phyloP scores from a whole-genome alignment of 1,284 basidiomycete genomes.

The Sporisorium iseilematis-ciliati region DNA sequence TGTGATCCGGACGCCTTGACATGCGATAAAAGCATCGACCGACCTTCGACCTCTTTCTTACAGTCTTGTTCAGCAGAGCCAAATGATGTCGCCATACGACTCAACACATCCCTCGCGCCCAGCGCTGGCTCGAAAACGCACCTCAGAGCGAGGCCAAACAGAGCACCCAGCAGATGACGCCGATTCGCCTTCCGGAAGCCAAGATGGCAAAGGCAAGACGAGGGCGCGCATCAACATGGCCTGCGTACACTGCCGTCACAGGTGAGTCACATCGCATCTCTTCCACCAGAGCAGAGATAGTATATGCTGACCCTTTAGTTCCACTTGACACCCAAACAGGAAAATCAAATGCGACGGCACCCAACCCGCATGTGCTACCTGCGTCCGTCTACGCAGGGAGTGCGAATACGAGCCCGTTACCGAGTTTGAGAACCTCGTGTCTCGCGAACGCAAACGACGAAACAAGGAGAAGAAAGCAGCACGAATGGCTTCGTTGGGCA shows the following conservation, averaged over 20 bases:
- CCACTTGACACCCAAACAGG: conserved; percentile 7
- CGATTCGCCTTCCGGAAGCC: conserved; percentile 39
- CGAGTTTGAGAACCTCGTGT: conserved; percentile 62
- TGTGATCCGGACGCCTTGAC: neutral
- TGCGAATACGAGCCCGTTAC: conserved; percentile 65
- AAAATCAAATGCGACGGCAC: conserved; percentile 65
- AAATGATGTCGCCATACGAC: conserved; percentile 33
- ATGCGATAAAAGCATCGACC: neutral
- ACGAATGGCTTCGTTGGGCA: conserved; percentile 38
- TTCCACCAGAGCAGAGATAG: neutral
- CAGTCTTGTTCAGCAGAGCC: neutral
- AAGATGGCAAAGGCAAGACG: conserved; percentile 40
- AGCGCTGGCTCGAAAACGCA: conserved; percentile 33
- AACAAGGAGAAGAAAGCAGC: conserved; percentile 56
- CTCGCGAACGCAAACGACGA: conserved; percentile 60
- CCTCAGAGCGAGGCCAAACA: conserved; percentile 21
- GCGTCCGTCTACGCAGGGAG: conserved; percentile 56
- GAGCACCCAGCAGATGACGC: conserved; percentile 7
- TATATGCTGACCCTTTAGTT: neutral
- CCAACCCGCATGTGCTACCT: conserved; percentile 60
- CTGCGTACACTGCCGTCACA: conserved; percentile 63
- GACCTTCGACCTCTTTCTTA: neutral
- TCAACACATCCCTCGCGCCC: conserved; percentile 33
- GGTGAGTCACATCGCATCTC: conserved; percentile 36
- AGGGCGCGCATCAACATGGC: conserved; percentile 60